Evolutionary conservation across 176 grass and related monocot genomes (phyloP).

Genomic region (Phoenix roebelenii): DNA sequence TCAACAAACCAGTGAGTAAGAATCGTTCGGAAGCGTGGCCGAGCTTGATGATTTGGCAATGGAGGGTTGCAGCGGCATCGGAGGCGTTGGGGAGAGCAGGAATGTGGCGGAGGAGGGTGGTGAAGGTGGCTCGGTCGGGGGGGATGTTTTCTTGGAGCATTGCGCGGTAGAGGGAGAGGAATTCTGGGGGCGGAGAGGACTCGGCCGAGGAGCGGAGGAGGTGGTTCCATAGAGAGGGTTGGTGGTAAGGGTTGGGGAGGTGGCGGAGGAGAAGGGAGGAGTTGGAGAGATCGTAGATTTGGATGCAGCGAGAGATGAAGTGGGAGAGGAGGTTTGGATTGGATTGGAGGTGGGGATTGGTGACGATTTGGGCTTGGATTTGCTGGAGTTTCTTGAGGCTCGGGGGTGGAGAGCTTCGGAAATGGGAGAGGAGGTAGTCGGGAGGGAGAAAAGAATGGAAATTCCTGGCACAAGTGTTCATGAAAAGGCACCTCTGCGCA

Average conservation of each 20-base stretch:
- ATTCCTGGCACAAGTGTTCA: no score
- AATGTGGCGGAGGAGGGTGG: constrained; percentile 1
- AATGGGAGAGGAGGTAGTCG: no score
- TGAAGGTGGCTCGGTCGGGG: neutral
- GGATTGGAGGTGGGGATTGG: constrained; percentile 2
- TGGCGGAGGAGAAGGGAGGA: constrained; percentile 15
- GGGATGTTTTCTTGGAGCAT: neutral
- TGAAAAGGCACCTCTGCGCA: no score
- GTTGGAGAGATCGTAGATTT: neutral
- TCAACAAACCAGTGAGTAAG: constrained; percentile 6
- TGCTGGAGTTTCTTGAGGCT: neutral
- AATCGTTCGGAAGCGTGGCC: constrained; percentile 1
- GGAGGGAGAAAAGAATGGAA: no score
- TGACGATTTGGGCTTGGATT: constrained; percentile 7
- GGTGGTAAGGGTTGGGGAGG: neutral
- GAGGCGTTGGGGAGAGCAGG: neutral
- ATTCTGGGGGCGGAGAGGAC: neutral
- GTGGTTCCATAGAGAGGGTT: neutral
- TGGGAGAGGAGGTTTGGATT: neutral
- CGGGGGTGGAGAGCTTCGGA: no score
- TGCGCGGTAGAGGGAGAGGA: constrained; percentile 6
- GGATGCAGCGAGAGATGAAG: neutral
- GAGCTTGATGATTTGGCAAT: constrained; percentile 2
- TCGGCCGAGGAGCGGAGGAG: neutral
- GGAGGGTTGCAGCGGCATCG: neutral